phyloP scores from a whole-genome alignment of 352 stramenopile genomes.

The Pythium phragmitis region DNA sequence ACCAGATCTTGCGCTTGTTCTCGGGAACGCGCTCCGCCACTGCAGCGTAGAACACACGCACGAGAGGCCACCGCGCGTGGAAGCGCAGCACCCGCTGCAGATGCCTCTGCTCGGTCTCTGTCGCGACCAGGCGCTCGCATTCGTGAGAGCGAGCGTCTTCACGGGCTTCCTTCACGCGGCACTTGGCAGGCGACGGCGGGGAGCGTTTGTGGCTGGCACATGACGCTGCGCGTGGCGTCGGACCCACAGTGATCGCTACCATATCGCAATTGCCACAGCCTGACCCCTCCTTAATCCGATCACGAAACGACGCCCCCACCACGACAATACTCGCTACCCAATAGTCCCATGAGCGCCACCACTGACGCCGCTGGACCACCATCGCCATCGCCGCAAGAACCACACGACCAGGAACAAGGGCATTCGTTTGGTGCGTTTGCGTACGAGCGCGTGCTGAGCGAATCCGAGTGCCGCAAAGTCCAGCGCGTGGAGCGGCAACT shows the following conservation, averaged over 20 bases:
- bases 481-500: conserved; percentile 27
- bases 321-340: background rate
- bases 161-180: conserved; percentile 40
- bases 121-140: conserved; percentile 25
- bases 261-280: background rate
- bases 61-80: conserved; percentile 41
- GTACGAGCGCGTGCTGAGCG: conserved; percentile 46
- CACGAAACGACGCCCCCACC: conserved; percentile 16
- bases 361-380: background rate
- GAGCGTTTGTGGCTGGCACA: background rate
- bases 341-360: background rate
- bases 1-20: conserved; percentile 22
- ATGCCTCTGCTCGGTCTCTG: conserved; percentile 31
- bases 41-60: conserved; percentile 50
- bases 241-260: conserved; percentile 1
- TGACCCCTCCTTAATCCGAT: conserved; percentile 21
- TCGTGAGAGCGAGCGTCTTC: conserved; percentile 31
- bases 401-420: background rate
- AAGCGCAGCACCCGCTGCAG: conserved; percentile 37
- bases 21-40: conserved; percentile 29
- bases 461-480: conserved; percentile 41
- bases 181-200: conserved; percentile 8
- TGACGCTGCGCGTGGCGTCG: background rate
- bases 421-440: conserved; percentile 23
- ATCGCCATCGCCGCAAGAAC: background rate